A percentile compares a stretch with the other conserved stretches of the same genome.
phyloP scores from a whole-genome alignment of 176 grass and related monocot species.

The Triticum timopheevii region DNA sequence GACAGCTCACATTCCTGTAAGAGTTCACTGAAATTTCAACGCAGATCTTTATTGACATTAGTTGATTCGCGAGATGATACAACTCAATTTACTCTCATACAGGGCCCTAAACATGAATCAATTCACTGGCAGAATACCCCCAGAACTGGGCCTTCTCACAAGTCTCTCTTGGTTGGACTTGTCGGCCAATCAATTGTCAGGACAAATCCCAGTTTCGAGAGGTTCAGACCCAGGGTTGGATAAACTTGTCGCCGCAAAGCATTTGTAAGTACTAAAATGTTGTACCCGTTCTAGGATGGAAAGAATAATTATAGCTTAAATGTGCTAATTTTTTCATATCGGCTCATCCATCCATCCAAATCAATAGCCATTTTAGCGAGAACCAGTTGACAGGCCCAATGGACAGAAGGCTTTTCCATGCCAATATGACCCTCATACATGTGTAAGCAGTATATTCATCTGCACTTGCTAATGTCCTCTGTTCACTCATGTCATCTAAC shows the following conservation, averaged over 20 bases:
- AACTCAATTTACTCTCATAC: conserved; percentile 15
- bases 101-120: conserved; percentile 82
- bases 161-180: conserved; percentile 78
- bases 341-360: conserved; percentile 26
- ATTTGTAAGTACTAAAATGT: conserved; percentile 66
- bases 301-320: conserved; percentile 16
- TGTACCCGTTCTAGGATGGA: conserved; percentile 23
- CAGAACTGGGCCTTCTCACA: conserved; percentile 58
- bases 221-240: conserved; percentile 59
- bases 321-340: conserved; percentile 10
- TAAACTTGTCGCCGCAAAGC: conserved; percentile 47
- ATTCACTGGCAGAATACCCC: conserved; percentile 74
- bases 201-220: conserved; percentile 65
- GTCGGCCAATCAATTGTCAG: conserved; percentile 70
- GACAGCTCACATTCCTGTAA: conserved; percentile 78
- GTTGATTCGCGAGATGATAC: conserved; percentile 23
- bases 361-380: conserved; percentile 81
- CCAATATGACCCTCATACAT: conserved; percentile 60
- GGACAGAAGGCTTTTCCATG: conserved; percentile 55
- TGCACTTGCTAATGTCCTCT: conserved; percentile 24
- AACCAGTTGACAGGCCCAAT: conserved; percentile 76
- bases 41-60: conserved; percentile 26
- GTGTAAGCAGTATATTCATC: conserved; percentile 48
- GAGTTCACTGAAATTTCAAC: conserved; percentile 7
- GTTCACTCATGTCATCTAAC: conserved; percentile 4